These are phyloP conservation scores for Calonectria naviculata DNA, from an alignment of 2,329 filamentous ascomycete genomes.

Conservation along the genomic window DNA sequence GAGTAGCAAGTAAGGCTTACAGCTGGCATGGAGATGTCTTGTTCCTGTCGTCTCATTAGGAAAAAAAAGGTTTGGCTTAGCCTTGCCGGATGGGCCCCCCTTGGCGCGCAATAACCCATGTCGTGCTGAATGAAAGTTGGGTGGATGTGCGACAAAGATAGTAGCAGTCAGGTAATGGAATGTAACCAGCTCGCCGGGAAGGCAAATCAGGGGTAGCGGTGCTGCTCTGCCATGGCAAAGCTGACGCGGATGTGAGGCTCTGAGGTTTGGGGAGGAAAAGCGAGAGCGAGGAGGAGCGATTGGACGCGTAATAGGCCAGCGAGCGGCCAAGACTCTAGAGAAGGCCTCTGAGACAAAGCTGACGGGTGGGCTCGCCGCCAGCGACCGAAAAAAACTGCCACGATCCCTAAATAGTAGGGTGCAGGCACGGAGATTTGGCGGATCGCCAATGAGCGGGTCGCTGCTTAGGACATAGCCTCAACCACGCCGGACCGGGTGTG, in stretches of 20 bases:
- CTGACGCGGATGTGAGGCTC: slow-evolving; percentile 6
- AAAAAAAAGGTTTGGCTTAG: slow-evolving; percentile 8
- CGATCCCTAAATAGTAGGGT: neutral
- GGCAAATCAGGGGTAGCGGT: neutral
- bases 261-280: neutral
- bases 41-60: neutral
- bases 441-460: slow-evolving; percentile 14
- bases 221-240: neutral
- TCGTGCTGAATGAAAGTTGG: neutral
- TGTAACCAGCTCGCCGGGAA: neutral
- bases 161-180: neutral
- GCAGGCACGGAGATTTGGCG: neutral
- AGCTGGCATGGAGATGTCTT: neutral
- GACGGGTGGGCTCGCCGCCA: neutral
- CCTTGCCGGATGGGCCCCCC: neutral
- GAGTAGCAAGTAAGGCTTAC: neutral
- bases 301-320: slow-evolving; percentile 1
- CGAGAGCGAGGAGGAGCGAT: slow-evolving; percentile 5
- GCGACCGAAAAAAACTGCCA: neutral
- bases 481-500: slow-evolving; percentile 24
- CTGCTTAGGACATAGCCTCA: slow-evolving; percentile 33
- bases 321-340: neutral
- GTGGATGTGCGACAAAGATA: neutral
- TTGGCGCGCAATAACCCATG: neutral
- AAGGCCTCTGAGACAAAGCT: neutral